Base-by-base conservation (phyloP, 257 asterid genomes). In the Penstemon barbatus region DNA sequence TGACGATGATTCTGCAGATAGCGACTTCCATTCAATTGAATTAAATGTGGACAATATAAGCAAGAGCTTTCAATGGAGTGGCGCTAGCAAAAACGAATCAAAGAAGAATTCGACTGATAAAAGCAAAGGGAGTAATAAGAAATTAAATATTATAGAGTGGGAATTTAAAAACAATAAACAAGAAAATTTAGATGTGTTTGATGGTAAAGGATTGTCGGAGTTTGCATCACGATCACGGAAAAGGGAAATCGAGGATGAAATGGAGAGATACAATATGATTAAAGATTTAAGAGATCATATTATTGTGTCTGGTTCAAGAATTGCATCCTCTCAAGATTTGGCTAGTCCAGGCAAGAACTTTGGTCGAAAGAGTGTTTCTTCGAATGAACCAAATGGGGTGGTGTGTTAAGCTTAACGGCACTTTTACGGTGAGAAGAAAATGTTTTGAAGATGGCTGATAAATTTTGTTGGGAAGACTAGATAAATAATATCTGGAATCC, bases 211-310 rank as follows among this genome's bases (percentile, higher is more conserved):
- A 18, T 10, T 77, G 40, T 80, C 84, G 12, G 94, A 87, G 36
- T 79, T 86, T 61, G 70, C 85, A n/a, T 79, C 92, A 2, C 74
- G 68, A 8, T 71, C 80, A 15, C 86, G 87, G 95, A 81, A 82
- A 75, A 84, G 71, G 59, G 88, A 84, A 7, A 63, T 68, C 1
- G 96, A 89, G 72, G 98, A 85, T 19, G 98, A 92, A 63, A 78
- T 88, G 45, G 89, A 89, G 84, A 85, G 98, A 59, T 89, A 89
- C 66, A 88, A 90, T 49, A 86, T 90, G 93, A 92, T 92, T 59
- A 88, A 89, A 71, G 87, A 92, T 66, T 89, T 92, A 3, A 82
- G 98, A 62, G 96, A 92, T 70, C 96, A 89, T 50, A 83, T 25
- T 25, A 25, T 88, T 10, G 98, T 92, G 0, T 89, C 93, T n/a